Conservation (phyloP, 2,329 filamentous ascomycete species). For the Aspergillus neotritici region DNA sequence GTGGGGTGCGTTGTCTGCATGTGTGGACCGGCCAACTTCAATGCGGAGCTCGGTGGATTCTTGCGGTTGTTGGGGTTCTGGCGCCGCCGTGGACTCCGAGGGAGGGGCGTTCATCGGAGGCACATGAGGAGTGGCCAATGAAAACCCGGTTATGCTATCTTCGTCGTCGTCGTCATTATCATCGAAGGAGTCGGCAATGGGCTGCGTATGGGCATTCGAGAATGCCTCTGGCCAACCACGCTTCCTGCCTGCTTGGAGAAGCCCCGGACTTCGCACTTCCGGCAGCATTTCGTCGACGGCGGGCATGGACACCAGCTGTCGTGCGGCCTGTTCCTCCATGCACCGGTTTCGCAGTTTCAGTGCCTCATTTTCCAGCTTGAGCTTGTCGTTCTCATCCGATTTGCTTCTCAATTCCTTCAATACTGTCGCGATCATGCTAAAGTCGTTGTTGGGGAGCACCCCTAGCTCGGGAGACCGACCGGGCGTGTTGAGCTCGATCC, state of each 20-base stretch:
- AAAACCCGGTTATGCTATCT: slow-evolving; percentile 23
- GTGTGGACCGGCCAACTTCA: slow-evolving; percentile 9
- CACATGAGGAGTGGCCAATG: slow-evolving; percentile 16
- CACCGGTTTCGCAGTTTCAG: slow-evolving; percentile 33
- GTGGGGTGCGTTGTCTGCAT: slow-evolving; percentile 5
- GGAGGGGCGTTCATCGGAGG: slow-evolving; percentile 22
- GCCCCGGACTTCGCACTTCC: slow-evolving; percentile 29
- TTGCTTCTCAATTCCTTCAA: slow-evolving; percentile 36
- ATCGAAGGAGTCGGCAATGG: slow-evolving; percentile 30
- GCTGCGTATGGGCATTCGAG: slow-evolving; percentile 18
- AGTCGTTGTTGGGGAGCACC: slow-evolving; percentile 17
- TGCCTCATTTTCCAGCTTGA: slow-evolving; percentile 35
- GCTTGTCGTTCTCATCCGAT: slow-evolving; percentile 35
- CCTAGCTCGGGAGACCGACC: slow-evolving; percentile 19
- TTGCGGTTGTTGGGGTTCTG: slow-evolving; percentile 1
- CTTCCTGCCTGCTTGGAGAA: slow-evolving; percentile 31
- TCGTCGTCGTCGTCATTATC: slow-evolving; percentile 23
- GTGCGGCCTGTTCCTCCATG: slow-evolving; percentile 25
- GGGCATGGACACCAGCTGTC: slow-evolving; percentile 7
- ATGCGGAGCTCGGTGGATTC: slow-evolving; percentile 12
- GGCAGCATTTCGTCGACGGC: slow-evolving; percentile 15
- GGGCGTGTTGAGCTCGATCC: slow-evolving; percentile 33
- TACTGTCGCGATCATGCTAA: slow-evolving; percentile 36
- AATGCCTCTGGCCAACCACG: slow-evolving; percentile 28
- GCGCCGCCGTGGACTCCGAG: slow-evolving; percentile 12